These are phyloP conservation scores for Hydnomerulius pinastri DNA, from an alignment of 768 basidiomycete species.

Conservation along the genomic window DNA sequence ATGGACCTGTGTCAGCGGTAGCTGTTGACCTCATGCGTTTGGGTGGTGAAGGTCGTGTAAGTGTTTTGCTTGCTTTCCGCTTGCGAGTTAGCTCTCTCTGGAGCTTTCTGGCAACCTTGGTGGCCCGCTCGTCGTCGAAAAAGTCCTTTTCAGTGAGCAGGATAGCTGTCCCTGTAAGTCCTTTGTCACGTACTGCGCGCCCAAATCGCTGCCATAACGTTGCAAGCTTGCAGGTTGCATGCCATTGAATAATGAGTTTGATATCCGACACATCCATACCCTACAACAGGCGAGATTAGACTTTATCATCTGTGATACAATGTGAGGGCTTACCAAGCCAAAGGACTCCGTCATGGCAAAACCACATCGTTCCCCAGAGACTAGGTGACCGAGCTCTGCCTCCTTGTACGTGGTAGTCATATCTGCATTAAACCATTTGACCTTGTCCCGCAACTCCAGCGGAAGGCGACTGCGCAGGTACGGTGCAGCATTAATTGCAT, in stretches of 20 bases:
- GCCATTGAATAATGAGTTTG: constrained; percentile 36
- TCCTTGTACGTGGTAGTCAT: constrained; percentile 21
- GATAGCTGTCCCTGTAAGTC: constrained; percentile 19
- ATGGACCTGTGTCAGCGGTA: no score
- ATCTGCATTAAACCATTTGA: constrained; percentile 25
- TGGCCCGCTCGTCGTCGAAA: constrained; percentile 21
- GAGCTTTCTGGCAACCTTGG: background rate
- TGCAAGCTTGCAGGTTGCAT: constrained; percentile 20
- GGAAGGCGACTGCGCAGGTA: constrained; percentile 14
- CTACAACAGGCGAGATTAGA: constrained; percentile 19
- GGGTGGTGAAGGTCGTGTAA: no score
- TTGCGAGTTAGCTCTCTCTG: background rate
- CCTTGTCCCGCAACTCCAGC: constrained; percentile 10
- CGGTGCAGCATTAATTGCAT: constrained; percentile 13
- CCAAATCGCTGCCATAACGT: constrained; percentile 39
- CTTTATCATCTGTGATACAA: background rate
- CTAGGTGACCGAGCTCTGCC: constrained; percentile 10
- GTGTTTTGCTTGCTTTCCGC: constrained; percentile 11
- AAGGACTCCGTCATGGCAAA: constrained; percentile 33
- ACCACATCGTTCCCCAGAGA: constrained; percentile 25
- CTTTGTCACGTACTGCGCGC: constrained; percentile 19
- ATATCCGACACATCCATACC: constrained; percentile 39
- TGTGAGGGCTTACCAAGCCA: constrained; percentile 33
- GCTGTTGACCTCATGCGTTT: no score
- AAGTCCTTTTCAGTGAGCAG: constrained; percentile 31